Conservation (phyloP, 345 rosid genomes). For the Dovyalis caffra region DNA sequence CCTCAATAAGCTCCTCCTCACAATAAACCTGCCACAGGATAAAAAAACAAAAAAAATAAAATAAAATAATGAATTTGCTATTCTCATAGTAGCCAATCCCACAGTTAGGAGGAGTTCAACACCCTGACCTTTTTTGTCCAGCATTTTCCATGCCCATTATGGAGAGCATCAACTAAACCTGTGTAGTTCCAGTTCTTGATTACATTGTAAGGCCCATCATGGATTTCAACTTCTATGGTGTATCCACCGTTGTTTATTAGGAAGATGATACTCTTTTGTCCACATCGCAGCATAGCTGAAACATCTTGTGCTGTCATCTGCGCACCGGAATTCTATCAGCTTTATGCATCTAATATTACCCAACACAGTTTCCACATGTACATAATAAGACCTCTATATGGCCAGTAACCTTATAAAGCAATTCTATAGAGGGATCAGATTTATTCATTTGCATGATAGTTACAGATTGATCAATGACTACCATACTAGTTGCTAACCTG, state of each 20-base stretch:
- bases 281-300: conserved; percentile 38
- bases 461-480: too few species aligned
- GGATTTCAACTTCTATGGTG: conserved; percentile 39
- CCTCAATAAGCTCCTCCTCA: conserved; percentile 7
- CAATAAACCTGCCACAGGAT: neutral
- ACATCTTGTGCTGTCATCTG: conserved; percentile 43
- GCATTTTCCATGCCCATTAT: conserved; percentile 39
- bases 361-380: neutral
- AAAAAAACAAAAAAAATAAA: neutral
- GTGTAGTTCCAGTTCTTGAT: conserved; percentile 41
- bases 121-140: conserved; percentile 27
- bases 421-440: neutral
- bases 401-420: too few species aligned
- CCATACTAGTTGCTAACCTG: neutral
- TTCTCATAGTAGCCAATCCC: neutral
- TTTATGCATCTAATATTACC: neutral
- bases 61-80: neutral
- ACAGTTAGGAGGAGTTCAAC: neutral
- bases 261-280: conserved; percentile 35
- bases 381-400: neutral
- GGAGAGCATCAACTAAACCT: conserved; percentile 35
- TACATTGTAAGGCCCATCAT: conserved; percentile 36
- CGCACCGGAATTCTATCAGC: neutral
- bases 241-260: conserved; percentile 41
- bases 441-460: too few species aligned